phyloP scores from a whole-genome alignment of 768 basidiomycete species.

The Goffeauzyma gilvescens region DNA sequence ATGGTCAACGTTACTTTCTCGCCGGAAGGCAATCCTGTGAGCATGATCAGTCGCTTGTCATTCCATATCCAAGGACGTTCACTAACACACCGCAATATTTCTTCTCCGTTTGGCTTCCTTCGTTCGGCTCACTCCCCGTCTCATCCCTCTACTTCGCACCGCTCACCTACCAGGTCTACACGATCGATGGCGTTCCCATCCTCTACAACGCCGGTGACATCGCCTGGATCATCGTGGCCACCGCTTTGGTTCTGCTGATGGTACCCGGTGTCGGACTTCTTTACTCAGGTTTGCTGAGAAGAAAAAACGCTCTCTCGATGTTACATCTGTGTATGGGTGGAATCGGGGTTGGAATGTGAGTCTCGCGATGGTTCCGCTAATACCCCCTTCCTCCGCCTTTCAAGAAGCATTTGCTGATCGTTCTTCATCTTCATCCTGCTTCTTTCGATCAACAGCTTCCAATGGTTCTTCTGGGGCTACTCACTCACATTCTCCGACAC shows the following conservation, averaged over 20 bases:
- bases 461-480: slow-evolving; percentile 73
- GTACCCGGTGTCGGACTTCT: slow-evolving; percentile 31
- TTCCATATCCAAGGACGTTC: too few species aligned
- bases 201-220: slow-evolving; percentile 31
- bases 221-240: slow-evolving; percentile 24
- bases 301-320: slow-evolving; percentile 36
- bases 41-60: too few species aligned
- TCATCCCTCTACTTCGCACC: neutral
- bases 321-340: slow-evolving; percentile 32
- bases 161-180: neutral
- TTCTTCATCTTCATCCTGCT: neutral
- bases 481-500: slow-evolving; percentile 61
- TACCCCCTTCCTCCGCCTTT: neutral
- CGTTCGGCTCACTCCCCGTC: slow-evolving; percentile 1
- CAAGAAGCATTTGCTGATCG: neutral
- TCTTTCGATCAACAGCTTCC: slow-evolving; percentile 13
- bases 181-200: slow-evolving; percentile 15
- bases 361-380: slow-evolving; percentile 3
- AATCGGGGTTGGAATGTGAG: slow-evolving; percentile 25
- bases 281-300: slow-evolving; percentile 32
- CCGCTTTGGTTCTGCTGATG: slow-evolving; percentile 34
- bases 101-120: slow-evolving; percentile 4
- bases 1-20: too few species aligned
- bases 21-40: too few species aligned
- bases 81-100: too few species aligned